These are phyloP conservation scores for Colletotrichum melonis DNA, from an alignment of 2,329 filamentous ascomycete genomes.

Conservation along the genomic window DNA sequence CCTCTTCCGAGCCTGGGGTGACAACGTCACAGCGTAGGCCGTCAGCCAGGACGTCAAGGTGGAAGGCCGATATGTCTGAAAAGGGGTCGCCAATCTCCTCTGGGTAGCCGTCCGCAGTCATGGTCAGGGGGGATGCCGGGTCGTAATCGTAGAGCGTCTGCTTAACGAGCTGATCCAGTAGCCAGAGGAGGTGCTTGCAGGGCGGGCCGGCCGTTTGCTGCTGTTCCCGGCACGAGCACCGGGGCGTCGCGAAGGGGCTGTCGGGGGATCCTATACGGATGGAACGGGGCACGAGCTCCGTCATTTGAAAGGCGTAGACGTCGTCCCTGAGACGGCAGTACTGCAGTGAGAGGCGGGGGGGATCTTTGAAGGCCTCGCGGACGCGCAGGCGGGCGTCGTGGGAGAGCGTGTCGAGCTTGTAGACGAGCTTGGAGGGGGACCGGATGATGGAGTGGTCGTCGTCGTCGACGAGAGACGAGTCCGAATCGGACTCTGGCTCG, in stretches of 20 bases:
- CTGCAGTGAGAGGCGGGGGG: constrained; percentile 61
- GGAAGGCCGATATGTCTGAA: constrained; percentile 59
- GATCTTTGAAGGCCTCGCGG: constrained; percentile 58
- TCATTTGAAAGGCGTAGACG: constrained; percentile 67
- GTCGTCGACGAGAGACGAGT: constrained; percentile 46
- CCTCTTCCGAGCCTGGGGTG: constrained; percentile 34
- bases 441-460: constrained; percentile 43
- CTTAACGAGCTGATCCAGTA: constrained; percentile 63
- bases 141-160: constrained; percentile 57
- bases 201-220: constrained; percentile 43
- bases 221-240: constrained; percentile 57
- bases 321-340: constrained; percentile 59
- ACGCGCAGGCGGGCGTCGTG: constrained; percentile 51
- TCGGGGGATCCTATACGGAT: constrained; percentile 58
- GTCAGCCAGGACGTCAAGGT: constrained; percentile 63
- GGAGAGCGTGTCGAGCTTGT: constrained; percentile 53
- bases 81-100: constrained; percentile 61
- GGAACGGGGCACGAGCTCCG: constrained; percentile 63
- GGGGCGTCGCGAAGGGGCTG: constrained; percentile 53
- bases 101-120: constrained; percentile 56
- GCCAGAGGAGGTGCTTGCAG: constrained; percentile 65
- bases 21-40: constrained; percentile 61
- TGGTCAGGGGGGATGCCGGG: constrained; percentile 50
- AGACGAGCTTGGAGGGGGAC: constrained; percentile 54
- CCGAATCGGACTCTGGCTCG: constrained; percentile 38